A percentile compares a stretch with the other conserved stretches of the same genome.
Conservation (phyloP, 2,329 filamentous ascomycete genomes). For the Helotiales sp. region DNA sequence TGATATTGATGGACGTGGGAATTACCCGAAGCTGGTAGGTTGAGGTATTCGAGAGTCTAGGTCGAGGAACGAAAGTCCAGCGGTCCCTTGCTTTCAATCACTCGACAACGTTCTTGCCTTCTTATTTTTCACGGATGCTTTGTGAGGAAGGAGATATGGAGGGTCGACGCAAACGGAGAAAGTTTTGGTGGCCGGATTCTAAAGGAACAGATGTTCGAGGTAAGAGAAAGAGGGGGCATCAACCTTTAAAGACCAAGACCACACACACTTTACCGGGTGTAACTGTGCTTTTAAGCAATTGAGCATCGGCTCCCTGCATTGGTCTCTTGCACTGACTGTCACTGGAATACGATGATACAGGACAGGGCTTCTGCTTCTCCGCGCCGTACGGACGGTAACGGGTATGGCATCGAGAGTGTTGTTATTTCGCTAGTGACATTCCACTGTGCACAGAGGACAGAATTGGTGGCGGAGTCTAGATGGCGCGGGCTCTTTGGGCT, state of each 20-base stretch:
- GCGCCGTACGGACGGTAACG: background rate
- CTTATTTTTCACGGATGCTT: background rate
- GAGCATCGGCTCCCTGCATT: background rate
- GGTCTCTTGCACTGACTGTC: conserved; percentile 1
- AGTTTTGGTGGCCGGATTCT: background rate
- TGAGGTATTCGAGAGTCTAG: background rate
- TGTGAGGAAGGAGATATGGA: background rate
- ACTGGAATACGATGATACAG: conserved; percentile 12
- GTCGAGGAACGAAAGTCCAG: background rate
- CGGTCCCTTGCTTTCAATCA: background rate
- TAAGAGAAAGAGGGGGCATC: background rate
- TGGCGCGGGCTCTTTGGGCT: background rate
- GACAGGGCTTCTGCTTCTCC: background rate
- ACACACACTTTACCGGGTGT: conserved; percentile 5
- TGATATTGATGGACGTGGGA: conserved; percentile 3
- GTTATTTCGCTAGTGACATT: background rate
- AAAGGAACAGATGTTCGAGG: background rate
- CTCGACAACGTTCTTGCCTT: background rate
- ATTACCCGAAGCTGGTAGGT: background rate
- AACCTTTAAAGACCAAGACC: conserved; percentile 6
- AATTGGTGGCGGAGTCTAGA: conserved; percentile 5
- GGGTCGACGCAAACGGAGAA: background rate
- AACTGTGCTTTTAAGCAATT: background rate
- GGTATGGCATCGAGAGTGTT: background rate
- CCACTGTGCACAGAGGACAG: background rate